A percentile compares a stretch with the other conserved stretches of the same genome.
Conservation (phyloP, 2,329 filamentous ascomycete genomes). For the Capronia americana region DNA sequence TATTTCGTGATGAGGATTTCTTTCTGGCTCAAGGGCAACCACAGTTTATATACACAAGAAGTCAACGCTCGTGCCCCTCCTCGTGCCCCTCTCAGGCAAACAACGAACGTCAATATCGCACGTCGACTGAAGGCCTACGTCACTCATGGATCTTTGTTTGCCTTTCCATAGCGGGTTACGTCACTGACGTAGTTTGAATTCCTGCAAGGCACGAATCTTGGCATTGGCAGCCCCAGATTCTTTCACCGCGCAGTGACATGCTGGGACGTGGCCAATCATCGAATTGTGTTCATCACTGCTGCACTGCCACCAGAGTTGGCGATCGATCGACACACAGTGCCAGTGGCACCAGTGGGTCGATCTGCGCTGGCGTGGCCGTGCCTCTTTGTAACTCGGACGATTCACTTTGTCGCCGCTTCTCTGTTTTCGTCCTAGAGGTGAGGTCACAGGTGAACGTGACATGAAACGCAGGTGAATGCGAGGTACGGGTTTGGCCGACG, state of each 20-base stretch:
- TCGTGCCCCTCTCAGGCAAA: not conserved
- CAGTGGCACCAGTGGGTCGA: not conserved
- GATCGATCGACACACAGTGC: not conserved
- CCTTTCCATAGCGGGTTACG: not conserved
- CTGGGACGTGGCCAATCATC: not conserved
- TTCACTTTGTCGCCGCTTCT: not conserved
- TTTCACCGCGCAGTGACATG: not conserved
- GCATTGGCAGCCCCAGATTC: constrained; percentile 6
- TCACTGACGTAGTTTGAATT: constrained; percentile 2
- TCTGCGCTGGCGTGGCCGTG: not conserved
- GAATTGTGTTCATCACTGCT: not conserved
- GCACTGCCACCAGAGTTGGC: not conserved
- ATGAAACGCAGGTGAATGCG: not conserved
- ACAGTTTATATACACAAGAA: not conserved
- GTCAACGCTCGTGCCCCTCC: not conserved
- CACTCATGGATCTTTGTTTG: not conserved
- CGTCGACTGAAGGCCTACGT: not conserved
- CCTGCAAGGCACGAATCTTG: constrained; percentile 1
- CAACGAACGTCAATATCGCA: not conserved
- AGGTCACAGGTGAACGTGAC: not conserved
- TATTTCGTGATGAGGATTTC: not conserved
- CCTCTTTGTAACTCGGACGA: not conserved
- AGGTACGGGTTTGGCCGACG: not conserved
- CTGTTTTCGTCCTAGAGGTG: not conserved
- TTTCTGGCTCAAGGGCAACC: not conserved